A percentile compares a stretch with the other conserved stretches of the same genome.
Conservation (phyloP, 2,329 filamentous ascomycete genomes). For the Neopestalotiopsis rosae region DNA sequence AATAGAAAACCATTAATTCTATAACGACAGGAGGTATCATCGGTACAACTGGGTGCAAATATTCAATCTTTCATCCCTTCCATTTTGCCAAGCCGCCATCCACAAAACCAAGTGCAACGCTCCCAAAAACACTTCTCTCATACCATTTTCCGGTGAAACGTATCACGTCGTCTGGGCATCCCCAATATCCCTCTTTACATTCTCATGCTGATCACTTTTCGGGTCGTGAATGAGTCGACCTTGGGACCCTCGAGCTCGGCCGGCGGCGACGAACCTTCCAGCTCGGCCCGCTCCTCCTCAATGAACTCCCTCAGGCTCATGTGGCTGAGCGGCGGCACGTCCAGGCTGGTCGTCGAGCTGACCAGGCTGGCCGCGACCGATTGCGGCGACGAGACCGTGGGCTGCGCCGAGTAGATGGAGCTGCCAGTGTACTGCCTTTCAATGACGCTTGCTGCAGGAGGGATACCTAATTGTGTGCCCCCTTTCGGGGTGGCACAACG, state of each 20-base stretch:
- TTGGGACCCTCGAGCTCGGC: slow-evolving; percentile 13
- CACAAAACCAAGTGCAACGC: neutral
- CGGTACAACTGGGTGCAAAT: neutral
- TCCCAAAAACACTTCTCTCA: neutral
- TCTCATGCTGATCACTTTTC: slow-evolving; percentile 4
- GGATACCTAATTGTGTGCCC: slow-evolving; percentile 8
- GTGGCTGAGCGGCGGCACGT: slow-evolving; percentile 8
- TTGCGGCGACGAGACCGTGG: slow-evolving; percentile 12
- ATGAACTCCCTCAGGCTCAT: slow-evolving; percentile 7
- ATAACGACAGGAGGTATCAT: slow-evolving; percentile 1
- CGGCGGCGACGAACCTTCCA: slow-evolving; percentile 14
- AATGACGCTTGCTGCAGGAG: neutral
- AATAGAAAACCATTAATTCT: neutral
- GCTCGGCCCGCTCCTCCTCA: slow-evolving; percentile 5
- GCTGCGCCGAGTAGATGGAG: neutral
- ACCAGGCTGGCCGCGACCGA: slow-evolving; percentile 10
- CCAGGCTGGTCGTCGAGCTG: slow-evolving; percentile 14
- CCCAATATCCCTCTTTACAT: neutral
- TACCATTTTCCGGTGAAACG: neutral
- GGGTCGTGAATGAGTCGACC: slow-evolving; percentile 9
- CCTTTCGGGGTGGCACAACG: neutral
- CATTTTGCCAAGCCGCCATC: neutral
- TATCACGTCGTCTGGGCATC: neutral
- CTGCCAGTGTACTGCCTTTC: slow-evolving; percentile 14
- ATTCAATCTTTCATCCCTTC: neutral